Percentiles rank a stretch among this genome's conserved stretches.
phyloP scores from a whole-genome alignment of 495 filamentous ascomycete genomes.

The Neurospora pannonica region DNA sequence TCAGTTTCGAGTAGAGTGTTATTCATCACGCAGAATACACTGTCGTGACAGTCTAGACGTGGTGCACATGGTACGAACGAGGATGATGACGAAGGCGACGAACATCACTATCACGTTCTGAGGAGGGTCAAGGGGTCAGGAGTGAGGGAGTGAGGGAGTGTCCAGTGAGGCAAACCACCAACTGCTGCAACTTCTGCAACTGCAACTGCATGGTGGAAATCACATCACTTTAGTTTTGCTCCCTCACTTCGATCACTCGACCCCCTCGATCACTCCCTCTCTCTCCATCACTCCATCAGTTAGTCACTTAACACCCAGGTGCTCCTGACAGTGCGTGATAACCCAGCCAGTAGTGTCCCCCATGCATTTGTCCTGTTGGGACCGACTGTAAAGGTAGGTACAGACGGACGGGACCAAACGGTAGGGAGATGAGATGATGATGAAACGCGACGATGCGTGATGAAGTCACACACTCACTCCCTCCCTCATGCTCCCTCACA shows the following conservation, averaged over 20 bases:
- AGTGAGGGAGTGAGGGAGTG: neutral
- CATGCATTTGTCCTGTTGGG: too few species aligned
- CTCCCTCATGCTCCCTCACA: neutral
- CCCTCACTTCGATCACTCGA: neutral
- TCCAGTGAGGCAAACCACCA: neutral
- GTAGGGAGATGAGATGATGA: neutral
- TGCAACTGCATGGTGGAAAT: neutral
- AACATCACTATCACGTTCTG: neutral
- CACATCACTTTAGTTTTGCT: neutral
- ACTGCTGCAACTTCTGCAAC: neutral
- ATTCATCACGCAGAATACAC: neutral
- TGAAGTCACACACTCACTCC: neutral
- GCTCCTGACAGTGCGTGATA: neutral
- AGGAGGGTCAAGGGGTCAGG: neutral
- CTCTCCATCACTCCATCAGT: neutral
- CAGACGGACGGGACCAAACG: too few species aligned
- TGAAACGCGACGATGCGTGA: neutral
- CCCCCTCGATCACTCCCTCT: neutral
- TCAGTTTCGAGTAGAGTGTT: neutral
- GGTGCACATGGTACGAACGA: neutral
- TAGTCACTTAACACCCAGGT: neutral
- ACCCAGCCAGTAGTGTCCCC: too few species aligned
- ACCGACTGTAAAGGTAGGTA: too few species aligned
- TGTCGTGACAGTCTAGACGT: neutral
- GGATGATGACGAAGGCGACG: neutral